Conservation (phyloP, 2,329 filamentous ascomycete genomes). For the Penicillium sclerotiorum region DNA sequence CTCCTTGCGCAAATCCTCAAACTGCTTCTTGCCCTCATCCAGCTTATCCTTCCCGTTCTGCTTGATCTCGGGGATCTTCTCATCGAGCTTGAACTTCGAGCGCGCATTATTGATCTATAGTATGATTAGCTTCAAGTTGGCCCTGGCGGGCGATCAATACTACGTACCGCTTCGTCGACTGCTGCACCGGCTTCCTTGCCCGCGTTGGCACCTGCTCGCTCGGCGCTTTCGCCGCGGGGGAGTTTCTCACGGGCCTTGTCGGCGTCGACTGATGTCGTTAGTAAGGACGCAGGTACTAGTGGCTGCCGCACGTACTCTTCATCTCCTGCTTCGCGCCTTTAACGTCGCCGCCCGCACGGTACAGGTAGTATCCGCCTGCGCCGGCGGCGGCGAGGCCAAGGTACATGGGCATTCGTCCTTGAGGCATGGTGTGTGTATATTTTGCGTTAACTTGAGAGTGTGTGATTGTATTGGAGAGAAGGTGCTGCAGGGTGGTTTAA, state of each 20-base stretch:
- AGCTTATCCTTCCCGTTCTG: constrained; percentile 60
- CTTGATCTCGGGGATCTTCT: constrained; percentile 61
- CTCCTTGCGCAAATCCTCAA: constrained; percentile 68
- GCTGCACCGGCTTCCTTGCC: constrained; percentile 65
- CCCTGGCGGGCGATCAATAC: no score
- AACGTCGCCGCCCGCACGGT: constrained; percentile 77
- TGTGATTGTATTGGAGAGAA: neutral
- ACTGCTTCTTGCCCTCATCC: constrained; percentile 59
- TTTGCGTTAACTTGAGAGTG: constrained; percentile 1
- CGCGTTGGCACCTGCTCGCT: constrained; percentile 66
- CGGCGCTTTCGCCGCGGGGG: constrained; percentile 63
- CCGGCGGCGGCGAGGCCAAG: constrained; percentile 63
- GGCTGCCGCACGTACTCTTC: constrained; percentile 65
- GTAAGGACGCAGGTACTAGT: neutral
- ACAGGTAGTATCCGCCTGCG: constrained; percentile 86
- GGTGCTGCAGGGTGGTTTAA: neutral
- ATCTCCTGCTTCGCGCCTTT: constrained; percentile 83
- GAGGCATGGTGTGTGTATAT: constrained; percentile 33
- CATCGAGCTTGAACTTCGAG: constrained; percentile 57
- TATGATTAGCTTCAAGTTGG: no score
- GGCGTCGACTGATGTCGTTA: constrained; percentile 66
- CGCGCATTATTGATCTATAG: constrained; percentile 64
- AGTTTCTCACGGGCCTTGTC: constrained; percentile 68
- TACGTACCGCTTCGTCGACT: constrained; percentile 68
- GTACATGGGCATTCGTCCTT: constrained; percentile 39